Base-by-base conservation (phyloP, 352 stramenopile genomes). In the Phytopythium boreale region DNA sequence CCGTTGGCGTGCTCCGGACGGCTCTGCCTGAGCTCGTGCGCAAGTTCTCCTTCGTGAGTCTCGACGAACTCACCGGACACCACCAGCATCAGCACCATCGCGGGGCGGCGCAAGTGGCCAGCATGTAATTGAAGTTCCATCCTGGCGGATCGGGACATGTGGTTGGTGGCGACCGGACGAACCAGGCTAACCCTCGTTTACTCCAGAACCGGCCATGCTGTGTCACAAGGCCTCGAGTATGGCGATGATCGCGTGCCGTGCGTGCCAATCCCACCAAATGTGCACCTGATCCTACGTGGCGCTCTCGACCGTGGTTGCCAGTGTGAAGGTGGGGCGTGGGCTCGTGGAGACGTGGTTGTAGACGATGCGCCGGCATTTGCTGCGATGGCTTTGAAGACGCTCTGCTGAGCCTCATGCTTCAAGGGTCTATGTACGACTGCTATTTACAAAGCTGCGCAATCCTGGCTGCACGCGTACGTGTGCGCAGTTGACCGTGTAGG, bases 31-130 rank as follows among this genome's bases (percentile, higher is more conserved):
- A 69, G 29, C 72, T 93, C 2, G 75, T 71, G 26, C 65, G 66
- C 26, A 78, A 83, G 64, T 84, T 90, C 51, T 56, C 66, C 36
- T 92, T 93, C 34, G 76, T 92, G 50, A 89, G 74, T 68, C 71
- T 93, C 26, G 76, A 92, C 29, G 82, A 93, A 22, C 74, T 93
- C 12, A 59, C 67, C 47, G 41, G 55, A 41, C 58, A 71, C 36
- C 75, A 79, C 44, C 59, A 69, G 2, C 56, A 62, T 14, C 24
- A 19, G 12, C 22, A 62, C 31, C 44, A 8, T 4, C 22, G 47
- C 26, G 24, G 15, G 6, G 47, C 26, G 9, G 22, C 24, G 24
- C 26, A 55, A 19, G 41, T 47, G 12, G 41, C 15, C 41, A 47
- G 14, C 41, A 31, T 10, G 46, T 17, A 52, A 15, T 5, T 7